These are phyloP conservation scores for Diplodia sapinea DNA, from an alignment of 2,329 filamentous ascomycete genomes.

Conservation along the genomic window DNA sequence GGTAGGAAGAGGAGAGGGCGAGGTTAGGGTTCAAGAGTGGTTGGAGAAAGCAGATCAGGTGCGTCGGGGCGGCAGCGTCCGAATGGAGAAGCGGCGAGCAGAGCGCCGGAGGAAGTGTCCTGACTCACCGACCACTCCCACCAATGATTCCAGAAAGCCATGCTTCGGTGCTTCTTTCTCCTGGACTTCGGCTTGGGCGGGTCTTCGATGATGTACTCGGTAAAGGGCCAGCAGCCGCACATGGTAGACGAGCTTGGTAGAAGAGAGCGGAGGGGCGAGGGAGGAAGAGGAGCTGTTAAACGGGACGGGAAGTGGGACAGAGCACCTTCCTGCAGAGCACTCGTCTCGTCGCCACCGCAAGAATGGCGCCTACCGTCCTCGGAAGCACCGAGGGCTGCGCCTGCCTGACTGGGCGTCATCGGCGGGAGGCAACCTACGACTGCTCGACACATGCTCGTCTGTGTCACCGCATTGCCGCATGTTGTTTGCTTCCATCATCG, in stretches of 20 bases:
- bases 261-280: neutral
- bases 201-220: conserved; percentile 28
- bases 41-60: neutral
- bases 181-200: conserved; percentile 16
- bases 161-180: neutral
- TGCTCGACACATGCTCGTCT: conserved; percentile 16
- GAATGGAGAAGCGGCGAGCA: neutral
- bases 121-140: conserved; percentile 4
- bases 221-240: conserved; percentile 25
- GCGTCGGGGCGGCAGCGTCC: neutral
- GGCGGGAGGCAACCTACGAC: neutral
- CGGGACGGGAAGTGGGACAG: neutral
- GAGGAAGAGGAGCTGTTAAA: neutral
- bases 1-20: neutral
- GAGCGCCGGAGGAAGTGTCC: neutral
- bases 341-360: neutral
- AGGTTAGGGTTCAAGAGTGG: neutral
- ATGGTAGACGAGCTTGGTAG: neutral
- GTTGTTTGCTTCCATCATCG: conserved; percentile 16
- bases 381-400: neutral
- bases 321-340: neutral
- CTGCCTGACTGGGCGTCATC: neutral
- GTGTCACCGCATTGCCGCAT: conserved; percentile 1
- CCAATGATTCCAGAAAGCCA: neutral
- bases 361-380: neutral